Conservation (phyloP, 2,329 filamentous ascomycete genomes). For the Sordariomycetes sp. region DNA sequence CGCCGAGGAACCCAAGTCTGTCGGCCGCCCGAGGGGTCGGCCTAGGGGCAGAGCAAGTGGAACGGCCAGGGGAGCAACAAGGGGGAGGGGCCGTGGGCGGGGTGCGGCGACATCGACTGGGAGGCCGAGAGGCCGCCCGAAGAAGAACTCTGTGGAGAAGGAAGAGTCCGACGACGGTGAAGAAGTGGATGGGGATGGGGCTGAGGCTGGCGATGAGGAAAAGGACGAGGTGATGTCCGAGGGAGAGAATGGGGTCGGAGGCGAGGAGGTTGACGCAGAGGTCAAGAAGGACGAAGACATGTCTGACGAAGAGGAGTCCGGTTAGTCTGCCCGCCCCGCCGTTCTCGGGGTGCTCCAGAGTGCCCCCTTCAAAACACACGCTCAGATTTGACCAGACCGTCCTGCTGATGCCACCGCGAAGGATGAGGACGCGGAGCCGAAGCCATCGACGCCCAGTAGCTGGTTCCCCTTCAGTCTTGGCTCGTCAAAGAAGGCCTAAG, state of each 20-base stretch:
- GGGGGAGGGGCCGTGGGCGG: too few species aligned
- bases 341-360: background rate
- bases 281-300: too few species aligned
- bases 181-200: background rate
- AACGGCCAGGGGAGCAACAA: too few species aligned
- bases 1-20: too few species aligned
- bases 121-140: slow-evolving; percentile 17
- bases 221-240: slow-evolving; percentile 10
- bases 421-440: background rate
- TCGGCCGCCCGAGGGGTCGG: background rate
- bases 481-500: background rate
- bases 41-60: background rate
- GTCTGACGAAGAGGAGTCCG: slow-evolving; percentile 1
- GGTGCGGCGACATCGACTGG: background rate
- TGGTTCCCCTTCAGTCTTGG: slow-evolving; percentile 1
- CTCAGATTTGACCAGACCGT: background rate
- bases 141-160: slow-evolving; percentile 5
- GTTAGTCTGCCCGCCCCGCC: background rate
- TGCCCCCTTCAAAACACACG: background rate
- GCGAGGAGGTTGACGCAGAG: slow-evolving; percentile 4
- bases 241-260: slow-evolving; percentile 10
- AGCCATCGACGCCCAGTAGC: background rate
- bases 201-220: background rate
- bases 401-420: slow-evolving; percentile 4
- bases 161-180: background rate